Base-by-base conservation (phyloP, 441 rosid genomes). In the Geranium incanum region DNA sequence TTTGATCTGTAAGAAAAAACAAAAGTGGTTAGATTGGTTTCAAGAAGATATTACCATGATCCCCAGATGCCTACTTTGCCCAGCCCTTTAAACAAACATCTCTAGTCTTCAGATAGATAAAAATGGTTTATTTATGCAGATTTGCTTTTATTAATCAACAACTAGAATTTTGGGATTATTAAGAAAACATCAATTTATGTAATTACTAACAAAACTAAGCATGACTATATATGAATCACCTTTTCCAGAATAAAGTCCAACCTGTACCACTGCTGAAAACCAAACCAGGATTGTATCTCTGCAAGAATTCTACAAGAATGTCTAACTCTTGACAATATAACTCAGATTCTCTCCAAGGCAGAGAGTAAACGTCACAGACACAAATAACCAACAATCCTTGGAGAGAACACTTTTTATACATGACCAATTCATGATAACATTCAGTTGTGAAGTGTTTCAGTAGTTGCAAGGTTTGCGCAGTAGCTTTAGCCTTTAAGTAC, bases 1-100 rank as follows among this genome's bases (percentile, higher is more conserved):
- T 70, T 71, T 57, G 39, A 81, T 89, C 94, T 89, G 88, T 67
- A 79, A 50, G 28, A 71, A 77, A 77, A 45, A 6, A 19, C 8
- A 33, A 23, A 70, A 8, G 66, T 28, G 48, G 11, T 66, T 66
- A 68, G 13, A 69, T 1, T 21, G 43, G n/a, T 15, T 2, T 65
- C 11, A 70, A 7, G 33, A 28, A 9, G 9, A 3, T 39, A 66
- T 19, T 0, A 41, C 11, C 2, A 1, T 5, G 11, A 41, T 38
- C 43, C 2, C 43, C 43, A 38, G 48, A 5, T 41, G 11, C 48
- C 48, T 41, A 5, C 48, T 41, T 41, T 21, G 37, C 12, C 33
- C 57, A 50, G 5, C 57, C 16, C 5, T 50, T 12, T 12, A 50
- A 50, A 50, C 11, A 50, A n/a, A 15, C 15, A 50, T 50, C 57